A percentile compares a stretch with the other conserved stretches of the same genome.
Conservation (phyloP, 768 basidiomycete genomes). For the Russula foetens region DNA sequence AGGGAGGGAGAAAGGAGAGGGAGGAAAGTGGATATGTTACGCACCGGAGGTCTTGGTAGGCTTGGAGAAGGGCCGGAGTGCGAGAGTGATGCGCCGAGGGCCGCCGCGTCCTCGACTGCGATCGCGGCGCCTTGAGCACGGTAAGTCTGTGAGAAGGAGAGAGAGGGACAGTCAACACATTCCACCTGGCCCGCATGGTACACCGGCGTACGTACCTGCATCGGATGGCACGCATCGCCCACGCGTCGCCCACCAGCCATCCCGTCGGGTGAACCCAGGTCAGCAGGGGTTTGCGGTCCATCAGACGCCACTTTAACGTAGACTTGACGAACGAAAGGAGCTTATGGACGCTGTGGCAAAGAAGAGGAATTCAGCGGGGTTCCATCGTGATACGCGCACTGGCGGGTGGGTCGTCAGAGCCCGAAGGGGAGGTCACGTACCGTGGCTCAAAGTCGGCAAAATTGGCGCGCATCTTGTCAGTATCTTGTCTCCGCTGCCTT, state of each 20-base stretch:
- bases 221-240: conserved; percentile 37
- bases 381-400: too few relatives aligned
- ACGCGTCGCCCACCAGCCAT: conserved; percentile 30
- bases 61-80: conserved; percentile 38
- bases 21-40: too few relatives aligned
- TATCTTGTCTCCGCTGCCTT: conserved; percentile 38
- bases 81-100: conserved; percentile 41
- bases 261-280: conserved; percentile 33
- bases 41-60: conserved; percentile 45
- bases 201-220: conserved; percentile 27
- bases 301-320: conserved; percentile 36
- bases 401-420: too few relatives aligned
- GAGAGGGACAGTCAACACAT: not conserved
- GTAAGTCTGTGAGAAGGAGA: conserved; percentile 32
- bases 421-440: conserved; percentile 20
- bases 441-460: conserved; percentile 37
- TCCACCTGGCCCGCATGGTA: too few relatives aligned
- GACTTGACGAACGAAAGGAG: conserved; percentile 30
- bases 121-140: conserved; percentile 37
- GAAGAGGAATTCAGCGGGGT: too few relatives aligned
- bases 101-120: conserved; percentile 45
- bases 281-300: conserved; percentile 34
- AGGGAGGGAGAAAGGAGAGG: too few relatives aligned
- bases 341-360: conserved; percentile 28
- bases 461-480: conserved; percentile 36